Conservation (phyloP, 2,329 filamentous ascomycete species). For the Diaporthe vaccinii region DNA sequence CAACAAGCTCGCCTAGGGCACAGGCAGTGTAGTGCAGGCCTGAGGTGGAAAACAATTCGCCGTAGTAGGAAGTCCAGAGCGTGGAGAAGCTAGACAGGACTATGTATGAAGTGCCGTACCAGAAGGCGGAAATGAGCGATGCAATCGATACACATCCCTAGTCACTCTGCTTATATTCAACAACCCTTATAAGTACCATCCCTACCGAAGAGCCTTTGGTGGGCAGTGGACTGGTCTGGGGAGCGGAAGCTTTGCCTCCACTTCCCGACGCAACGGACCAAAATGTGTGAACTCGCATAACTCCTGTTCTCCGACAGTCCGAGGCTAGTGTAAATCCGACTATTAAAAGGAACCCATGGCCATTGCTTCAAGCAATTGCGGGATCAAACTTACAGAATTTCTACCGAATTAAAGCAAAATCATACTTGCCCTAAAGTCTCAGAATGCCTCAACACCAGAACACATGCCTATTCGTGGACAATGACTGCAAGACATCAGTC, state of each 20-base stretch:
- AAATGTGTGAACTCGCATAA: neutral
- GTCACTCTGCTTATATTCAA: no score
- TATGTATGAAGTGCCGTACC: conserved; percentile 75
- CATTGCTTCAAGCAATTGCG: neutral
- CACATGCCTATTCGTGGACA: neutral
- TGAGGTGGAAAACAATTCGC: conserved; percentile 68
- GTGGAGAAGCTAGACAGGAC: conserved; percentile 72
- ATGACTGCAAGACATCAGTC: conserved; percentile 20
- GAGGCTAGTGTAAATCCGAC: conserved; percentile 17
- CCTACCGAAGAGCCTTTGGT: neutral
- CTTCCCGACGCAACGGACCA: neutral
- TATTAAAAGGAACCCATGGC: neutral
- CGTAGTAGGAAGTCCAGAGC: conserved; percentile 66
- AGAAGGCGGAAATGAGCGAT: conserved; percentile 67
- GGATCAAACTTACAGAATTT: neutral
- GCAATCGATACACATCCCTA: no score
- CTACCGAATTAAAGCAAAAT: neutral
- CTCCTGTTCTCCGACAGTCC: neutral
- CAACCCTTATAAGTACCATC: no score
- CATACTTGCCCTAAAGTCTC: neutral
- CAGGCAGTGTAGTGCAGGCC: conserved; percentile 75
- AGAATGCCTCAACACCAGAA: conserved; percentile 8
- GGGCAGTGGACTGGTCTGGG: neutral
- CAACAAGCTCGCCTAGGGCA: conserved; percentile 72
- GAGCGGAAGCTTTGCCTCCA: conserved; percentile 6